These are phyloP conservation scores for Agastache rugosa DNA, from an alignment of 257 asterid genomes.

Conservation along the genomic window DNA sequence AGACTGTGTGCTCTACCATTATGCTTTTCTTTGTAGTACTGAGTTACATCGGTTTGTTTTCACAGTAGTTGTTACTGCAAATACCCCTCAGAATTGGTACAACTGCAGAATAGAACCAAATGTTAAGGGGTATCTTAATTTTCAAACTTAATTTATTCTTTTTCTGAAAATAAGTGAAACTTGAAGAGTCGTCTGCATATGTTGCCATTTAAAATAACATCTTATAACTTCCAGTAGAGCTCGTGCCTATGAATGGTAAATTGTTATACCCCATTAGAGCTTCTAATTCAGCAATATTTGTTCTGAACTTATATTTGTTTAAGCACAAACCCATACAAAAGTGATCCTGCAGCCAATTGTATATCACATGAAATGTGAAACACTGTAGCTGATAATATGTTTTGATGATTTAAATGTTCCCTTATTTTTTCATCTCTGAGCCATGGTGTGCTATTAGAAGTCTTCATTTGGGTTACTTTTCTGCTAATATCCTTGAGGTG, in stretches of 20 bases:
- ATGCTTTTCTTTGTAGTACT: not conserved
- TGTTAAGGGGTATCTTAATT: not conserved
- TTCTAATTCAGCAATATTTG: conserved; percentile 18
- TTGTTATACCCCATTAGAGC: conserved; percentile 7
- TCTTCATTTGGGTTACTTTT: conserved; percentile 6
- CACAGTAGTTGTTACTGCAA: not conserved
- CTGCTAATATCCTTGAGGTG: conserved; percentile 4
- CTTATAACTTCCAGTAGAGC: not conserved
- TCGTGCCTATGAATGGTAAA: not conserved
- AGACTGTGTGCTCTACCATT: not conserved
- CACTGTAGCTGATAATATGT: not conserved
- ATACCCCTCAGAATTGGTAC: not conserved
- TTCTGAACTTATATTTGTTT: conserved; percentile 13
- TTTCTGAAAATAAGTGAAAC: not conserved
- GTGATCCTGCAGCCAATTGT: conserved; percentile 12
- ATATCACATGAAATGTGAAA: conserved; percentile 7
- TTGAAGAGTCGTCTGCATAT: not conserved
- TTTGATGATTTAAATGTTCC: conserved; percentile 18
- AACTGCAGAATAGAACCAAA: not conserved
- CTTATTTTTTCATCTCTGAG: conserved; percentile 6
- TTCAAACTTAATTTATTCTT: not conserved
- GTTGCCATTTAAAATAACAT: not conserved
- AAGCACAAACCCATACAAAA: not conserved
- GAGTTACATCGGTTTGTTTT: conserved; percentile 19
- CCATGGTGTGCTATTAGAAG: not conserved